Percentiles rank a stretch among this genome's conserved stretches.
These are phyloP conservation scores for Astrothelium macrocarpum DNA, from an alignment of 495 filamentous ascomycete species.

Conservation along the genomic window DNA sequence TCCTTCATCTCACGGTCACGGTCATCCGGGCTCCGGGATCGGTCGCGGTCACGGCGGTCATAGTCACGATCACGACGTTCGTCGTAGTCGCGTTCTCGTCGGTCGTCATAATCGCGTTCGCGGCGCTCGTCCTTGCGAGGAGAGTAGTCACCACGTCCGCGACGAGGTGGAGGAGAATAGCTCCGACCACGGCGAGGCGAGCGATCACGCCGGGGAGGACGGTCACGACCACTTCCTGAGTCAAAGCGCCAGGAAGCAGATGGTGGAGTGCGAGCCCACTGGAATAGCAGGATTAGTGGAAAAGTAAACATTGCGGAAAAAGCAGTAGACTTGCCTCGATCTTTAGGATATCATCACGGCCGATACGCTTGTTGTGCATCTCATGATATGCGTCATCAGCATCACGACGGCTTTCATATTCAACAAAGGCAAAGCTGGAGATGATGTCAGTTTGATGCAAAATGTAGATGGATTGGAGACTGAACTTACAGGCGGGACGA, in stretches of 20 bases:
- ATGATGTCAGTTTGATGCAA: constrained; percentile 25
- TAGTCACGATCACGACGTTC: constrained; percentile 54
- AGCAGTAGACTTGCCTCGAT: constrained; percentile 66
- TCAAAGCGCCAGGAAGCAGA: constrained; percentile 99
- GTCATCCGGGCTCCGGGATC: constrained; percentile 42
- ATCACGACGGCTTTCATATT: constrained; percentile 98
- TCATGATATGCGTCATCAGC: constrained; percentile 99
- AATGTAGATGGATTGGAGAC: constrained; percentile 6
- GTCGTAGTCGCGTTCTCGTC: constrained; percentile 60
- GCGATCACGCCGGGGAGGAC: constrained; percentile 47
- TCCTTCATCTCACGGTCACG: constrained; percentile 56
- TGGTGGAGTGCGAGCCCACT: constrained; percentile 98
- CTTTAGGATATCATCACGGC: constrained; percentile 90
- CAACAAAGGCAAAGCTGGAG: constrained; percentile 91
- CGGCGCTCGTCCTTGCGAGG: constrained; percentile 86
- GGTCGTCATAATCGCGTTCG: constrained; percentile 56
- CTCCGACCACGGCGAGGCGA: constrained; percentile 72
- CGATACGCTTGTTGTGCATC: constrained; percentile 99
- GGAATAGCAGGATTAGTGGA: constrained; percentile 15
- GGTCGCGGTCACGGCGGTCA: constrained; percentile 49
- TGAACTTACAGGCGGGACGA: constrained; percentile 83
- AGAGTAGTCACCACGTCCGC: constrained; percentile 72
- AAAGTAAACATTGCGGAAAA: constrained; percentile 5
- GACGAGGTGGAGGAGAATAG: constrained; percentile 64
- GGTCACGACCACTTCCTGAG: constrained; percentile 51